phyloP scores from a whole-genome alignment of 768 basidiomycete species.

The Tulasnella sp. region DNA sequence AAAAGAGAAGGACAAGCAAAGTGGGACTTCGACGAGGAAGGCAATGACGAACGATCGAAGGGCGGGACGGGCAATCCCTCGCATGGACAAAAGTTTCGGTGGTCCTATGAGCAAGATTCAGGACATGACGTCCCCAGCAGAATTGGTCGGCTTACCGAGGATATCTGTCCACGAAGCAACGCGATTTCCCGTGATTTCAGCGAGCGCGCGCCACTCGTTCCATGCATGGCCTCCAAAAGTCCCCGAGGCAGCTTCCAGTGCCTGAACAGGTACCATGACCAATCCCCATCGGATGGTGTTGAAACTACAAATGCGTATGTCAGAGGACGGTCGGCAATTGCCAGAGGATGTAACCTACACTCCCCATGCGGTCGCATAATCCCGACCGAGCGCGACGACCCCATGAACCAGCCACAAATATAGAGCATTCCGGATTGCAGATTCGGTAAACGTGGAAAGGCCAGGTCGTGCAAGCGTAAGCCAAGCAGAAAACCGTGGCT shows the following conservation, averaged over 20 bases:
- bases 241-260: constrained; percentile 18
- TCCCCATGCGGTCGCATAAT: constrained; percentile 20
- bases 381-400: constrained; percentile 12
- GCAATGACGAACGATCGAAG: constrained; percentile 17
- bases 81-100: background rate
- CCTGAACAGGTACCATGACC: constrained; percentile 21
- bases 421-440: constrained; percentile 18
- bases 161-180: constrained; percentile 3
- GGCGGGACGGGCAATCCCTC: constrained; percentile 18
- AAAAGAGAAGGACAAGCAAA: constrained; percentile 20
- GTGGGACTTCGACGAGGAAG: constrained; percentile 18
- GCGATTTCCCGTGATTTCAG: background rate
- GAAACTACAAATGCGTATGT: background rate
- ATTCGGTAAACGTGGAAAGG: constrained; percentile 15
- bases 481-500: background rate
- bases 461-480: constrained; percentile 14
- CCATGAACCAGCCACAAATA: constrained; percentile 19
- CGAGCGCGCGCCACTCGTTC: constrained; percentile 5
- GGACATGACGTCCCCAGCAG: background rate
- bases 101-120: background rate
- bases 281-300: constrained; percentile 21
- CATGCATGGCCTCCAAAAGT: constrained; percentile 20
- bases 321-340: background rate
- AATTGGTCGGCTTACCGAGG: background rate
- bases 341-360: constrained; percentile 8